Evolutionary conservation across 2,329 filamentous ascomycete species (phyloP).

Genomic region (Colletotrichum sp.): DNA sequence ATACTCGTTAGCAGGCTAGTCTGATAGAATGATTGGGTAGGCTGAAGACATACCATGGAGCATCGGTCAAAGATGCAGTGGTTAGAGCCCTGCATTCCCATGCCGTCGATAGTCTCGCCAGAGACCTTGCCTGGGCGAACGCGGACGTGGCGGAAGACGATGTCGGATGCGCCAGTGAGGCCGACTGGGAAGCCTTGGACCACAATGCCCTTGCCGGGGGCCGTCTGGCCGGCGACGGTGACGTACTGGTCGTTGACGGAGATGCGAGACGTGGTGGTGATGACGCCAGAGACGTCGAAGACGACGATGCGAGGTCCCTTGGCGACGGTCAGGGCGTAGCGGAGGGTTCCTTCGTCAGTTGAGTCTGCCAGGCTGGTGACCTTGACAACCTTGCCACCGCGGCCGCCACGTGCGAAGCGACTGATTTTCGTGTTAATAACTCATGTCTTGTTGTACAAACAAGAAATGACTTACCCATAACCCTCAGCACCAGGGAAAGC

Average conservation of each 20-base stretch:
- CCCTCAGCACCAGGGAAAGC: slow-evolving; percentile 43
- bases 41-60: slow-evolving; percentile 25
- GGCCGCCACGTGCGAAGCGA: slow-evolving; percentile 37
- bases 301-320: slow-evolving; percentile 48
- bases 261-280: slow-evolving; percentile 48
- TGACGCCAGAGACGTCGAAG: slow-evolving; percentile 52
- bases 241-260: slow-evolving; percentile 48
- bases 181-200: slow-evolving; percentile 34
- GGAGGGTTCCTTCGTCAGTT: slow-evolving; percentile 33
- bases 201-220: slow-evolving; percentile 46
- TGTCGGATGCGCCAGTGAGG: slow-evolving; percentile 32
- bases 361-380: slow-evolving; percentile 39
- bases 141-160: slow-evolving; percentile 29
- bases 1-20: not conserved
- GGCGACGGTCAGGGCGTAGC: slow-evolving; percentile 41
- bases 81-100: slow-evolving; percentile 38
- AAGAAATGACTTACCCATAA: slow-evolving; percentile 26
- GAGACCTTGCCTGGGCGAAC: slow-evolving; percentile 34
- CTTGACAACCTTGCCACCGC: slow-evolving; percentile 38
- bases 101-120: slow-evolving; percentile 34
- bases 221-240: slow-evolving; percentile 52
- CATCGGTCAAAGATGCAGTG: slow-evolving; percentile 37
- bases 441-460: rapidly evolving
- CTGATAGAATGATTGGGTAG: not conserved
- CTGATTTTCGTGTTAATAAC: not conserved